phyloP scores from a whole-genome alignment of 1,284 basidiomycete genomes.

The Apiotrichum gracile region DNA sequence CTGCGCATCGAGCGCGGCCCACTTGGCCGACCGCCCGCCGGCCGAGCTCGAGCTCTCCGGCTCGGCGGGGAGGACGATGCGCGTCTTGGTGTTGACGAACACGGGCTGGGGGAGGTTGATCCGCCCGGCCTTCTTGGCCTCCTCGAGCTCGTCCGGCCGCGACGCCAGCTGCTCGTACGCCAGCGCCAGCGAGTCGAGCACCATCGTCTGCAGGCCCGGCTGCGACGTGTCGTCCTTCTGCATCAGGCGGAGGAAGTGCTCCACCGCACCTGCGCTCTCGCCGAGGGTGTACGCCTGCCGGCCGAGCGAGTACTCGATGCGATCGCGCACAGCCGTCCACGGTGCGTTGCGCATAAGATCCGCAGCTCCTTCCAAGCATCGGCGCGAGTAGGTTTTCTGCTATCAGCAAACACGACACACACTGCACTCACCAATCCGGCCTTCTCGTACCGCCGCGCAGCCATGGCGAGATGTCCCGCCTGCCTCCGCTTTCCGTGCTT shows the following conservation, averaged over 20 bases:
- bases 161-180: slow-evolving; percentile 48
- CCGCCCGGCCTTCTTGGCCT: slow-evolving; percentile 17
- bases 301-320: slow-evolving; percentile 51
- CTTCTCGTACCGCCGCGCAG: slow-evolving; percentile 52
- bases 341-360: slow-evolving; percentile 38
- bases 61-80: slow-evolving; percentile 23
- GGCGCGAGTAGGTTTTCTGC: slow-evolving; percentile 48
- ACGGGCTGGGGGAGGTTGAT: slow-evolving; percentile 36
- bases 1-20: slow-evolving; percentile 28
- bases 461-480: slow-evolving; percentile 50
- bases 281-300: slow-evolving; percentile 53
- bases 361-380: slow-evolving; percentile 47
- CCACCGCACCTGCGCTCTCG: slow-evolving; percentile 47
- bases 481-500: slow-evolving; percentile 40
- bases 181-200: slow-evolving; percentile 49
- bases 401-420: slow-evolving; percentile 5
- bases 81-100: slow-evolving; percentile 32
- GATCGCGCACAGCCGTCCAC: slow-evolving; percentile 49
- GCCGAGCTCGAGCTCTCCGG: slow-evolving; percentile 11
- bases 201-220: slow-evolving; percentile 40
- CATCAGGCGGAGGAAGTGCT: slow-evolving; percentile 49
- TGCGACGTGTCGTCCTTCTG: slow-evolving; percentile 32
- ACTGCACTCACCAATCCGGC: slow-evolving; percentile 48
- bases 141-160: slow-evolving; percentile 29
- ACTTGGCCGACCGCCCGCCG: slow-evolving; percentile 6